Base-by-base conservation (phyloP, 2,329 filamentous ascomycete species). In the Fulvia fulva region DNA sequence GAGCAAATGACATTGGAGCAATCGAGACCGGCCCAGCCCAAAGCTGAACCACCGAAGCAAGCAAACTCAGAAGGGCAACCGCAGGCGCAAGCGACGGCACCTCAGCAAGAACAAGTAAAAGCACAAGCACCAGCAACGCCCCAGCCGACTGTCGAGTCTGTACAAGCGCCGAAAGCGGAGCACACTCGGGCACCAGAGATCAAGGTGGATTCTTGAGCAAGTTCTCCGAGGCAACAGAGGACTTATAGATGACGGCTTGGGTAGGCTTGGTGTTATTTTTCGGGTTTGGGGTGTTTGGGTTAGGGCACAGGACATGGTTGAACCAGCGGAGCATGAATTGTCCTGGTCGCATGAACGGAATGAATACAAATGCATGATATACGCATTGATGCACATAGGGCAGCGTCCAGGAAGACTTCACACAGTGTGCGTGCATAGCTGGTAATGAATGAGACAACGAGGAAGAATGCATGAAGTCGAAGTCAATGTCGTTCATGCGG, bases 161-260 rank as follows among this genome's bases (percentile, higher is more conserved):
- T 44, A 16, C 51, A 53, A 32, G 51, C 62, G 52, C 59, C 50
- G 19, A 53, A 59, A 11, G 34, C 58, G 49, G 59, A 61, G 61
- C 67, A 53, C 60, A 37, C 63, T 62, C 66, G 66, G 50, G 62
- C 65, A 51, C 65, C 66, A 45, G 57, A 67, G 53, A 62, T 65
- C 51, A 62, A 57, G 49, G 57, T 59, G 41, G 65, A 67, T 52
- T 70, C 68, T 57, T 70, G 64, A 68, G 66, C 58, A 68, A 65
- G 59, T 68, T 68, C 41, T 61, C 55, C 25, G 67, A 70, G 61
- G 60, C 55, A 19, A 32, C 51, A 9, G 54, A 61, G 34, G 56
- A 59, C 34, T 45, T 63, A 28, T 57, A 54, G 30, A 47, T 19
- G 26, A 41, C 14, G 51, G 37, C 32, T 22, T 19, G 19, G 32